Percentiles rank a stretch among this genome's conserved stretches.
phyloP scores from a whole-genome alignment of 495 filamentous ascomycete genomes.

The Podospora comata region DNA sequence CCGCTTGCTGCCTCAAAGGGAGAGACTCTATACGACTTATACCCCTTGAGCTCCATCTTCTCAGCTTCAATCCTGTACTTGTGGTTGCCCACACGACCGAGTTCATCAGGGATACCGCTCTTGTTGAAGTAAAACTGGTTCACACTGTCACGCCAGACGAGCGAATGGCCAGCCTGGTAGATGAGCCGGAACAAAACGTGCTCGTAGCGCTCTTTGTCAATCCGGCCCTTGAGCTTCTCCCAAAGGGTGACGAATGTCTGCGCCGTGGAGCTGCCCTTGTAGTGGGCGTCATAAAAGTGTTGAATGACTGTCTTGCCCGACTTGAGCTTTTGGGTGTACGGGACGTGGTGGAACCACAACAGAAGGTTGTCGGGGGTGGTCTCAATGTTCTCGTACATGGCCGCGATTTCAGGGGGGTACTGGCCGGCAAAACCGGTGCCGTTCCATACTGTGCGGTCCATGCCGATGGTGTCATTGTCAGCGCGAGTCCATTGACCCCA shows the following conservation, averaged over 20 bases:
- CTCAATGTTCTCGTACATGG: slow-evolving; percentile 55
- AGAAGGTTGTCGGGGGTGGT: slow-evolving; percentile 67
- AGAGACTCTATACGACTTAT: slow-evolving; percentile 46
- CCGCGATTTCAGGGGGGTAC: slow-evolving; percentile 59
- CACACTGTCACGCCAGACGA: slow-evolving; percentile 68
- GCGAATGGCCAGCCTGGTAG: slow-evolving; percentile 66
- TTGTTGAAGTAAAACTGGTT: slow-evolving; percentile 57
- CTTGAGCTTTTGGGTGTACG: slow-evolving; percentile 61
- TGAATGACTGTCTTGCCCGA: slow-evolving; percentile 70
- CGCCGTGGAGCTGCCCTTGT: slow-evolving; percentile 57
- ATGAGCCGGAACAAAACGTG: slow-evolving; percentile 54
- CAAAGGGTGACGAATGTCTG: slow-evolving; percentile 56
- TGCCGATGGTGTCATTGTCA: slow-evolving; percentile 56
- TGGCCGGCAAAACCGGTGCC: slow-evolving; percentile 64
- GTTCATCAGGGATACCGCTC: slow-evolving; percentile 56
- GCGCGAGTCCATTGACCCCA: slow-evolving; percentile 75
- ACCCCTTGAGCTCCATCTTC: slow-evolving; percentile 55
- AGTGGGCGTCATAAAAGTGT: slow-evolving; percentile 72
- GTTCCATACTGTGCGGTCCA: slow-evolving; percentile 67
- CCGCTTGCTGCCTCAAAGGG: slow-evolving; percentile 57
- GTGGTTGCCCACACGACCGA: slow-evolving; percentile 54
- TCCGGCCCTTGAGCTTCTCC: slow-evolving; percentile 50
- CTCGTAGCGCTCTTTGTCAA: slow-evolving; percentile 62
- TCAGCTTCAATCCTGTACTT: slow-evolving; percentile 65
- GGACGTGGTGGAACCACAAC: slow-evolving; percentile 75